These are phyloP conservation scores for Earliella scabrosa DNA, from an alignment of 1,284 basidiomycete species.

Conservation along the genomic window DNA sequence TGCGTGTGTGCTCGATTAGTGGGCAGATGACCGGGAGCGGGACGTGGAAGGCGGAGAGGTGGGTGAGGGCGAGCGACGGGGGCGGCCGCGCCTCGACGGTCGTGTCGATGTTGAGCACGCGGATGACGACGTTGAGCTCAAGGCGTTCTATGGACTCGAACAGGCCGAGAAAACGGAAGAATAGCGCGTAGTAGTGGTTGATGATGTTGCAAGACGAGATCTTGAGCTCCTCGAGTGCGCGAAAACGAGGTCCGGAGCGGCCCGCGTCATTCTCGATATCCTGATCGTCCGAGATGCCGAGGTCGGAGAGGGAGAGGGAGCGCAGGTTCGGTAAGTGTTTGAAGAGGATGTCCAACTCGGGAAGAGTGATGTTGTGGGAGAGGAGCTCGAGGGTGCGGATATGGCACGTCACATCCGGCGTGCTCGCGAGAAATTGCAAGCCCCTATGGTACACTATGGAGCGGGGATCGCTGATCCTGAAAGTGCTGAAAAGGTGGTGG, in stretches of 20 bases:
- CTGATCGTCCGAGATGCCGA: not conserved
- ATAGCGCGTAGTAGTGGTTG: not conserved
- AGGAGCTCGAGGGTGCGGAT: not conserved
- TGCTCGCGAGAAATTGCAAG: not conserved
- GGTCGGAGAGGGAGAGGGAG: not conserved
- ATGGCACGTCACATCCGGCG: not conserved
- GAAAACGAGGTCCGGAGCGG: no score
- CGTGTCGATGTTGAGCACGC: not conserved
- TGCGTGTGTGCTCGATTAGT: conserved; percentile 1
- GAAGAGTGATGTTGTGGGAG: not conserved
- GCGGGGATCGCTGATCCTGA: conserved; percentile 3
- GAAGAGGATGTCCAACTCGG: not conserved
- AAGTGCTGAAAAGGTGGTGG: conserved; percentile 33
- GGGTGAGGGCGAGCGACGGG: not conserved
- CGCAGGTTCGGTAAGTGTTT: not conserved
- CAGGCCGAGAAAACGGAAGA: conserved; percentile 6
- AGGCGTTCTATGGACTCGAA: not conserved
- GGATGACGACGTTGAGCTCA: conserved; percentile 1
- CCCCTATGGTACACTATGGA: not conserved
- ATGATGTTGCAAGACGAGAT: conserved; percentile 1
- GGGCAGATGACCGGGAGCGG: not conserved
- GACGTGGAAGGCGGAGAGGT: conserved; percentile 4
- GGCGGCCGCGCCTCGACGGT: not conserved
- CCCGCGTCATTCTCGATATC: not conserved
- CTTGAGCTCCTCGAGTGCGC: conserved; percentile 3